These are phyloP conservation scores for Rhododendron molle DNA, from an alignment of 148 eudicot genomes.

Conservation along the genomic window DNA sequence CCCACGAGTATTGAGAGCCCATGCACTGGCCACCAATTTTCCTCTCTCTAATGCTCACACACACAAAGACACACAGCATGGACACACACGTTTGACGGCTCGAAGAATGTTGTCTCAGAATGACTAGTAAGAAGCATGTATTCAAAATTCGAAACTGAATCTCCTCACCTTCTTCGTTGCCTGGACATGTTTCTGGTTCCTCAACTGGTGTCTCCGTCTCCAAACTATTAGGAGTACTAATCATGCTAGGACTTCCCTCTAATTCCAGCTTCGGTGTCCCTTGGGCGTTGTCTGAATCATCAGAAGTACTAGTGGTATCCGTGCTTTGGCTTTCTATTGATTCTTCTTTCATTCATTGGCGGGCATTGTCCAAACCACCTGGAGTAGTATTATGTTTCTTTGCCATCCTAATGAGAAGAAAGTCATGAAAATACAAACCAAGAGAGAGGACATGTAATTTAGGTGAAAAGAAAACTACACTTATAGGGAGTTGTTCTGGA, in stretches of 20 bases:
- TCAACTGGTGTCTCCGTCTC: background rate
- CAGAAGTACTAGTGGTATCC: background rate
- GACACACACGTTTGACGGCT: background rate
- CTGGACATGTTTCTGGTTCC: background rate
- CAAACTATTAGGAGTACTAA: background rate
- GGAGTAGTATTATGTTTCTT: background rate
- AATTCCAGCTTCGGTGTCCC: background rate
- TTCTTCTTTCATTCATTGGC: background rate
- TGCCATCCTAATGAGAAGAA: background rate
- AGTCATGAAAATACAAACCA: background rate
- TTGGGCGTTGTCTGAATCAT: background rate
- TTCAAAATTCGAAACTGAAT: background rate
- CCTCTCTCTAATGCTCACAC: background rate
- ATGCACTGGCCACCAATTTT: background rate
- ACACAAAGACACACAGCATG: background rate
- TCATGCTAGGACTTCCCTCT: background rate
- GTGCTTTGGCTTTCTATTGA: background rate
- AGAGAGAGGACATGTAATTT: background rate
- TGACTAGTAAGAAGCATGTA: background rate
- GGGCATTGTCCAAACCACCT: background rate
- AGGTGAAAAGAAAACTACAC: background rate
- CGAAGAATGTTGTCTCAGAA: background rate
- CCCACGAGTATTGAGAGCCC: background rate
- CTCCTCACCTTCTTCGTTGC: background rate
- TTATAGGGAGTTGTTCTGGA: background rate